Evolutionary conservation across 495 filamentous ascomycete species (phyloP), one percentile per base, ranked within the genome.

Genomic region (Aspergillus homomorphus): DNA sequence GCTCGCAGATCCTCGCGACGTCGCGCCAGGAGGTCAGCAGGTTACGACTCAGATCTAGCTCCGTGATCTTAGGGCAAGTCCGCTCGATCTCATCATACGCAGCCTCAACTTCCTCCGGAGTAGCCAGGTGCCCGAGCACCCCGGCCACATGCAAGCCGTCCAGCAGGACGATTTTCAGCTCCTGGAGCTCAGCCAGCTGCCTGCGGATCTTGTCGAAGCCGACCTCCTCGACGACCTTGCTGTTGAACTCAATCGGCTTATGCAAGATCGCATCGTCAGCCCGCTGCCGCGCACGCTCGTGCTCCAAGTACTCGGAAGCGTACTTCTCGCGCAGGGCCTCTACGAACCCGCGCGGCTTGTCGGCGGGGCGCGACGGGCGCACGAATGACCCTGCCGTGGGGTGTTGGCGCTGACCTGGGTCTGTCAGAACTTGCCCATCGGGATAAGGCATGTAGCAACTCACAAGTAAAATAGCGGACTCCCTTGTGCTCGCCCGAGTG

Each of bases 151-250:
- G 73, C 57, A 89, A 65, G 1, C 87, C 86, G 74, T 98, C 92
- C 4, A 98, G 79, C 16, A 97, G 75, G 43, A 96, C 87, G 59
- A 91, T 85, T 56, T 80, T 84, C 58, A 98, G 78, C 65, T 92
- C 88, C 48, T 85, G 73, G 21, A 98, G 77, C 68, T 89, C 81
- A 2, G 90, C 87, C 54, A 91, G 85, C 72, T 92, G 82, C 58
- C 81, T 82, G 23, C 88, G 80, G 61, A 96, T 92, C 77, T 96
- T 96, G 54, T 95, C 92, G 67, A 98, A 98, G 45, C 94, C 94
- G 21, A 98, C 84, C 75, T 98, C 95, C 73, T 98, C 89, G 20
- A 89, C 92, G 22, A 94, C 81, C 70, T 98, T 98, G 18, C 86
- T 85, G 49, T 88, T 91, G 62, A 97, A 87, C 26, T 80, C 65